Percentiles rank a stretch among this genome's conserved stretches.
Conservation (phyloP, 805 yeast genomes). For the Candida loeiensis region DNA sequence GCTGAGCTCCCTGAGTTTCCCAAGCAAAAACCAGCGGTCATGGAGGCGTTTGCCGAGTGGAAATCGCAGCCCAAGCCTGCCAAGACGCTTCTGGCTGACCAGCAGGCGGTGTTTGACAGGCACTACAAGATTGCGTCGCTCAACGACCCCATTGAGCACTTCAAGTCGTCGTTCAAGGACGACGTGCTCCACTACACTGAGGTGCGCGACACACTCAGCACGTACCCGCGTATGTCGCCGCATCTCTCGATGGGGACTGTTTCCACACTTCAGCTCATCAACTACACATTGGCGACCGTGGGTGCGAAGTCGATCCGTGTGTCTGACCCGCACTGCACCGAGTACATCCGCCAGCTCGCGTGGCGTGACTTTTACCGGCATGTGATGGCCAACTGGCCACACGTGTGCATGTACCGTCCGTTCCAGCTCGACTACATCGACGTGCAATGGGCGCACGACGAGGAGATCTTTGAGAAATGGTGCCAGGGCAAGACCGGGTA, state of each 20-base stretch:
- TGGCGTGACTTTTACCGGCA: constrained; percentile 59
- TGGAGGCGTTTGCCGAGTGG: background rate
- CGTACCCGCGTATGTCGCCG: constrained; percentile 38
- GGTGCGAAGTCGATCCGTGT: constrained; percentile 3
- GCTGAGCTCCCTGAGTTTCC: background rate
- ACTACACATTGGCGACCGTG: constrained; percentile 19
- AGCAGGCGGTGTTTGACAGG: constrained; percentile 18
- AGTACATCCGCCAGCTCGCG: constrained; percentile 52
- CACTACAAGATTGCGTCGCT: constrained; percentile 32
- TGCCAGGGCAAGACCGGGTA: constrained; percentile 51
- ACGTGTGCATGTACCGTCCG: constrained; percentile 47
- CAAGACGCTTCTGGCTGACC: constrained; percentile 10
- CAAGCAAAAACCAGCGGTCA: background rate
- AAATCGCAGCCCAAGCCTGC: background rate
- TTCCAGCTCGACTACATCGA: constrained; percentile 42
- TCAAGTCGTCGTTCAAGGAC: constrained; percentile 27
- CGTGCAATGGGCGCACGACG: constrained; percentile 42
- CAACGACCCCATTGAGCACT: constrained; percentile 25
- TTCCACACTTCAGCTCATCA: constrained; percentile 38
- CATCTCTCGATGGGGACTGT: constrained; percentile 47
- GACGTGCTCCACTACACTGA: constrained; percentile 28
- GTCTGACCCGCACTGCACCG: constrained; percentile 10
- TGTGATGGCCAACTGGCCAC: constrained; percentile 48
- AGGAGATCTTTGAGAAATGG: constrained; percentile 45
- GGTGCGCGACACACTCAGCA: constrained; percentile 22